Percentiles rank a stretch among this genome's conserved stretches.
phyloP scores from a whole-genome alignment of 257 asterid species.

The Penstemon davidsonii region DNA sequence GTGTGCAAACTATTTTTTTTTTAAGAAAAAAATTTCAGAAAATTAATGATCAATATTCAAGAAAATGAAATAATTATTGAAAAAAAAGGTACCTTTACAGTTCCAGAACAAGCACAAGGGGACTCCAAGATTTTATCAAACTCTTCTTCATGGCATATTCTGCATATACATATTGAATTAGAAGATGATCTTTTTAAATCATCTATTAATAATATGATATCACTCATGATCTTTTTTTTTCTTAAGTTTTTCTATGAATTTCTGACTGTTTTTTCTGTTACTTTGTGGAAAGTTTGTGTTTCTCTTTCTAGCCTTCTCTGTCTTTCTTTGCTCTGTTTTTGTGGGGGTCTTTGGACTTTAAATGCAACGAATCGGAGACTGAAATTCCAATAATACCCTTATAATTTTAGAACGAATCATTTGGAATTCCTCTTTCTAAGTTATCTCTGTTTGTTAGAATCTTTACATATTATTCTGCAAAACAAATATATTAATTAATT shows the following conservation, averaged over 20 bases:
- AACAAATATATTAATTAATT: no score
- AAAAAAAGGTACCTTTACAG: conserved; percentile 56
- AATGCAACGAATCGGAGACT: conserved; percentile 14
- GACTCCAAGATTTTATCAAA: conserved; percentile 54
- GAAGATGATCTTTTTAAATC: conserved; percentile 32
- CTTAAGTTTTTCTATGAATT: background rate
- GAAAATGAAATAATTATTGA: background rate
- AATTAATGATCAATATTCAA: conserved; percentile 4
- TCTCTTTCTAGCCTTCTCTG: conserved; percentile 24
- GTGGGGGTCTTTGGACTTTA: conserved; percentile 26
- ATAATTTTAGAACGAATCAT: no score
- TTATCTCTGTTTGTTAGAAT: no score
- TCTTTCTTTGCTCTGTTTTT: conserved; percentile 22
- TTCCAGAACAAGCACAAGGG: conserved; percentile 95
- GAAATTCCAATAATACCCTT: conserved; percentile 48
- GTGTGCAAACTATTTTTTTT: conserved; percentile 63
- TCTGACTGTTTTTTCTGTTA: conserved; percentile 32
- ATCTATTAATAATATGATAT: conserved; percentile 49
- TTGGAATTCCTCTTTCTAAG: no score
- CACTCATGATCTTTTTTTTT: conserved; percentile 45
- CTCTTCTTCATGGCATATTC: conserved; percentile 89
- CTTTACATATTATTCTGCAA: no score
- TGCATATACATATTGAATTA: conserved; percentile 46
- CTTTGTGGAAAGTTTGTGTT: background rate
- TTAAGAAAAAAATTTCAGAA: background rate